Evolutionary conservation across 768 basidiomycete genomes (phyloP).

Genomic region (Trametes elegans): DNA sequence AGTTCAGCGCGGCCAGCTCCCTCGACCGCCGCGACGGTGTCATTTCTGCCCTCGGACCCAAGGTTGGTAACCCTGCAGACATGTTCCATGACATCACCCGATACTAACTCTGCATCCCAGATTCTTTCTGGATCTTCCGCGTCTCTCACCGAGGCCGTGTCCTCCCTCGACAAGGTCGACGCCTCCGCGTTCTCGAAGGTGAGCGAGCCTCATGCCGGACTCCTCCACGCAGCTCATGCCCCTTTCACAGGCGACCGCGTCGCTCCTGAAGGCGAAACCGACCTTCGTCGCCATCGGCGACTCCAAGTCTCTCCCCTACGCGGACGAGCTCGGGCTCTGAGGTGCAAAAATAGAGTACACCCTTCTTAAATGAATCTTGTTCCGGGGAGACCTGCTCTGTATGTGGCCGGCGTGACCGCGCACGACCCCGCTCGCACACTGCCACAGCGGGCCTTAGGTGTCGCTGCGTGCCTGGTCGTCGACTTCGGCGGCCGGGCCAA

Average conservation of each 20-base stretch:
- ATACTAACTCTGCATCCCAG: constrained; percentile 33
- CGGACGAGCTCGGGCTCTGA: constrained; percentile 82
- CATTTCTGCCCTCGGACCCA: constrained; percentile 56
- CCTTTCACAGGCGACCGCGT: constrained; percentile 52
- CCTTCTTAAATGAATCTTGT: constrained; percentile 8
- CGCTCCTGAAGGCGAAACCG: constrained; percentile 72
- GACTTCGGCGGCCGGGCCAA: too few relatives aligned
- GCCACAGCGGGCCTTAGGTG: background rate
- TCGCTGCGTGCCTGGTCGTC: too few relatives aligned
- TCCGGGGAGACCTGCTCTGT: background rate
- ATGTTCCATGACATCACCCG: background rate
- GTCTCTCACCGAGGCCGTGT: constrained; percentile 60
- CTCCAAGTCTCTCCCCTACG: constrained; percentile 69
- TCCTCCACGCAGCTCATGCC: background rate
- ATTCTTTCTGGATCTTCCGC: constrained; percentile 58
- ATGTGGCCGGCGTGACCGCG: background rate
- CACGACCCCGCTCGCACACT: background rate
- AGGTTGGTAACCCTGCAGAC: constrained; percentile 44
- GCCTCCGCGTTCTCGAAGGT: constrained; percentile 72
- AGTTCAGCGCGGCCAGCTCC: constrained; percentile 72
- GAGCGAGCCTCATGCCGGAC: constrained; percentile 13
- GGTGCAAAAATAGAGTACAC: constrained; percentile 13
- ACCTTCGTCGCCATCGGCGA: constrained; percentile 89
- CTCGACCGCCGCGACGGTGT: constrained; percentile 71
- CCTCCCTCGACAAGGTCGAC: constrained; percentile 69